These are phyloP conservation scores for Lentinula raphanica DNA, from an alignment of 768 basidiomycete genomes.

Conservation along the genomic window DNA sequence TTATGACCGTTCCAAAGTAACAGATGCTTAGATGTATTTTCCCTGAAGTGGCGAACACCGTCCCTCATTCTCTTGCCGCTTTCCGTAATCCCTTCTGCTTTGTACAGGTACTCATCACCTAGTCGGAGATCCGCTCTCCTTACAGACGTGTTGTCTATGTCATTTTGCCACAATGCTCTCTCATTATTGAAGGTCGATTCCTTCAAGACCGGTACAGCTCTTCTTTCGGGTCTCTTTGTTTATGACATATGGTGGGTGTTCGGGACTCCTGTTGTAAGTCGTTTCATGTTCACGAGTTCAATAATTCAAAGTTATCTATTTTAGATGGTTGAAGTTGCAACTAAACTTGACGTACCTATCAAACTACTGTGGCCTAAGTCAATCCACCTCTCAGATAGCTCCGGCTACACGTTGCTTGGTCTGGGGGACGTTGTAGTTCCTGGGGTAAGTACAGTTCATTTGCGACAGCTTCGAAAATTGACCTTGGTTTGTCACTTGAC, in stretches of 20 bases:
- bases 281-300: neutral
- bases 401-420: conserved; percentile 86
- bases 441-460: conserved; percentile 19
- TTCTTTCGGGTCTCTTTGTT: conserved; percentile 80
- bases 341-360: conserved; percentile 85
- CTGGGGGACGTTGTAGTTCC: conserved; percentile 80
- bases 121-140: conserved; percentile 59
- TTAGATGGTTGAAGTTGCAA: conserved; percentile 93
- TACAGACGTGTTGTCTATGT: conserved; percentile 72
- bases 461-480: neutral
- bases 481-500: conserved; percentile 13
- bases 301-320: conserved; percentile 6
- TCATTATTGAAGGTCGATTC: conserved; percentile 81
- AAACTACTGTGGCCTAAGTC: conserved; percentile 88
- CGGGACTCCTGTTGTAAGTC: conserved; percentile 74
- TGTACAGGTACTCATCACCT: conserved; percentile 48
- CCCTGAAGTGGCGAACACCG: conserved; percentile 52
- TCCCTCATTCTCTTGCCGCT: conserved; percentile 53
- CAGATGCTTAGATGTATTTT: conserved; percentile 15
- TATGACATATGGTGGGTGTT: conserved; percentile 98
- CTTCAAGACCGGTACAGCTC: conserved; percentile 79
- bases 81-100: conserved; percentile 55
- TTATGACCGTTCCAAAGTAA: conserved; percentile 6
- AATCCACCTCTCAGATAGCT: conserved; percentile 35
- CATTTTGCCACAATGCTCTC: conserved; percentile 78